Evolutionary conservation across 176 grass and related monocot species (phyloP).

Genomic region (Triticum dicoccoides): DNA sequence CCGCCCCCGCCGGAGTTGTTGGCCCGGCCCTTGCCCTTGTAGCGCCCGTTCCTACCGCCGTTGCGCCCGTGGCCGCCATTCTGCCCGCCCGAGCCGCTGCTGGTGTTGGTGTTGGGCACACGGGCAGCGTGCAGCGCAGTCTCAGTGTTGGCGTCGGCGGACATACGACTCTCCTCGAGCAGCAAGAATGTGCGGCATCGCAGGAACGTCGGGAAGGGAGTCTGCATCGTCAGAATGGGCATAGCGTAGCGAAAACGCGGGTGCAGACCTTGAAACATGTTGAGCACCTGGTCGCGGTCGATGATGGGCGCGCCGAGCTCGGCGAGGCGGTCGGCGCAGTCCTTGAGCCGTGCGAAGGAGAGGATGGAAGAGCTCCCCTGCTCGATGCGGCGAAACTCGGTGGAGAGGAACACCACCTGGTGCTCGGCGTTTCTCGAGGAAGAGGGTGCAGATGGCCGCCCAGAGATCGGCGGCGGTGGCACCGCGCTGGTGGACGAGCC

Average conservation of each 20-base stretch:
- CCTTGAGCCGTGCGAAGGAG: too few species aligned
- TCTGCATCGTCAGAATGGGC: neutral
- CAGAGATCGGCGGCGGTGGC: too few species aligned
- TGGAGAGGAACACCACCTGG: too few species aligned
- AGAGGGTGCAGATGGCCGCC: neutral
- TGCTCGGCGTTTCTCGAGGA: too few species aligned
- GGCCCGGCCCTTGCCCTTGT: neutral
- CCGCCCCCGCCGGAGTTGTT: neutral
- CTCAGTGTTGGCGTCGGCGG: neutral
- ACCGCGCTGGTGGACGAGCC: too few species aligned
- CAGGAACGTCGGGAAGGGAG: neutral
- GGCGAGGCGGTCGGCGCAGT: too few species aligned
- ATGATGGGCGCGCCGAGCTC: too few species aligned
- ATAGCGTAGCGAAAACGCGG: neutral
- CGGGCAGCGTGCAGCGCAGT: neutral
- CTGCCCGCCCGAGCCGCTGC: neutral
- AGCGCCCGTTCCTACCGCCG: neutral
- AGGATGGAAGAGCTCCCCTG: too few species aligned
- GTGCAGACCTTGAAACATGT: neutral
- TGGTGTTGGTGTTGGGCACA: neutral
- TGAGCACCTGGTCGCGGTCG: neutral
- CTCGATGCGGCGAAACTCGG: too few species aligned
- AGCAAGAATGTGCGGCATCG: neutral
- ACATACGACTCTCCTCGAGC: neutral
- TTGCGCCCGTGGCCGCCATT: neutral